These are phyloP conservation scores for Paulownia fortunei DNA, from an alignment of 257 asterid genomes.

Conservation along the genomic window DNA sequence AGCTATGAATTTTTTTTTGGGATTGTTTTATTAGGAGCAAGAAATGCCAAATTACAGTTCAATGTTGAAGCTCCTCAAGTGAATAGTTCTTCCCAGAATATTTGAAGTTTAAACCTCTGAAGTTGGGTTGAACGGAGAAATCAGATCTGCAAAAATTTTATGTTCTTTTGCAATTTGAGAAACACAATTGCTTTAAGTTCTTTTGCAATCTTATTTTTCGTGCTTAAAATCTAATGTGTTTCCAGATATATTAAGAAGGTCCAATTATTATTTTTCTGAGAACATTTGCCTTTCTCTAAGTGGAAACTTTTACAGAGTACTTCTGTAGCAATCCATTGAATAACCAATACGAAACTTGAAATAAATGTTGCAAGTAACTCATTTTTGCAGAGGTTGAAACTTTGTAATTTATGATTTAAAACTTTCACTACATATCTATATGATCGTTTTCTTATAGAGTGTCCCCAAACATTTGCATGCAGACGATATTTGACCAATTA, in stretches of 20 bases:
- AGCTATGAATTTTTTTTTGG: too few species aligned
- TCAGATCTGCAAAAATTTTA: not conserved
- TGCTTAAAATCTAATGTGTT: not conserved
- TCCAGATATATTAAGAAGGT: not conserved
- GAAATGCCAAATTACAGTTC: too few species aligned
- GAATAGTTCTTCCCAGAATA: too few species aligned
- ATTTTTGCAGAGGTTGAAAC: not conserved
- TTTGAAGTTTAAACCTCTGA: too few species aligned
- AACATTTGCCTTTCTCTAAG: not conserved
- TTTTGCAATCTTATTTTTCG: not conserved
- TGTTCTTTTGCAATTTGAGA: too few species aligned
- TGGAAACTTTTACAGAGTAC: not conserved
- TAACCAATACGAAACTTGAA: not conserved
- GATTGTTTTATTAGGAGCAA: too few species aligned
- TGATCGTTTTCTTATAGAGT: not conserved
- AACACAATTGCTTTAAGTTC: not conserved
- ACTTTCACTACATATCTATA: not conserved
- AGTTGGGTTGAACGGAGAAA: not conserved
- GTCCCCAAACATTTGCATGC: not conserved
- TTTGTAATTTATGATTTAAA: not conserved
- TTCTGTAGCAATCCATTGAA: not conserved
- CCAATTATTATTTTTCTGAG: not conserved
- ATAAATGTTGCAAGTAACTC: not conserved
- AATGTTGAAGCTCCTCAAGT: too few species aligned
- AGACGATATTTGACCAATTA: not conserved